Conservation (phyloP, 2,329 filamentous ascomycete species). For the Aspergillus sp. region DNA sequence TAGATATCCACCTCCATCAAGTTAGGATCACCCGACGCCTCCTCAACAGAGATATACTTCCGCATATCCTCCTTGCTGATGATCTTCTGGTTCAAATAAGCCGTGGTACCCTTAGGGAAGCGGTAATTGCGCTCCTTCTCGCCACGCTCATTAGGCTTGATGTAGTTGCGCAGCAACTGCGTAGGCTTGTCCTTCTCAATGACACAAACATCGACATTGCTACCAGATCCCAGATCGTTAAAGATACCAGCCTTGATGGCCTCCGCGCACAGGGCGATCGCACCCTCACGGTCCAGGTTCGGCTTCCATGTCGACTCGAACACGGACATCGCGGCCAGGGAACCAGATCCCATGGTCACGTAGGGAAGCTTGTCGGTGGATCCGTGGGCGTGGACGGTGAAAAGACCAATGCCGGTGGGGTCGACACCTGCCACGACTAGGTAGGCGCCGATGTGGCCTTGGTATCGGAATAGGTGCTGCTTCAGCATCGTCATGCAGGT, state of each 20-base stretch:
- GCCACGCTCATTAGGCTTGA: conserved; percentile 87
- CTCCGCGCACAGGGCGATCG: conserved; percentile 78
- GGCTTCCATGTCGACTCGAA: conserved; percentile 96
- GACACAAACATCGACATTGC: conserved; percentile 94
- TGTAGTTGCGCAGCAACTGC: conserved; percentile 80
- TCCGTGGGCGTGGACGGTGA: conserved; percentile 97
- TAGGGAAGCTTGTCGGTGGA: conserved; percentile 98
- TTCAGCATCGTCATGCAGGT: conserved; percentile 99
- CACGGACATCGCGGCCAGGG: conserved; percentile 93
- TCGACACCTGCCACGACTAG: conserved; percentile 96
- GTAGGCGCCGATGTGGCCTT: conserved; percentile 96
- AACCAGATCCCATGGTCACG: conserved; percentile 98
- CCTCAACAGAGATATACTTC: conserved; percentile 90
- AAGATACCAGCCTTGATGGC: conserved; percentile 97
- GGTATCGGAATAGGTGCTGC: conserved; percentile 98
- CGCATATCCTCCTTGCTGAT: conserved; percentile 92
- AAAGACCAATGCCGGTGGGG: conserved; percentile 90
- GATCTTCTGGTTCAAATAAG: conserved; percentile 92
- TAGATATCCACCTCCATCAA: conserved; percentile 63
- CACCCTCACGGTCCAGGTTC: conserved; percentile 72
- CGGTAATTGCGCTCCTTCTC: conserved; percentile 92
- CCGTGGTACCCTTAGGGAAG: conserved; percentile 90
- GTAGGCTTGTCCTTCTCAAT: conserved; percentile 96
- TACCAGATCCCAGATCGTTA: conserved; percentile 95
- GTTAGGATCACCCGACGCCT: conserved; percentile 71